Percentiles rank a stretch among this genome's conserved stretches.
Conservation (phyloP, 208 protist genomes). For the Trypanosoma mega region DNA sequence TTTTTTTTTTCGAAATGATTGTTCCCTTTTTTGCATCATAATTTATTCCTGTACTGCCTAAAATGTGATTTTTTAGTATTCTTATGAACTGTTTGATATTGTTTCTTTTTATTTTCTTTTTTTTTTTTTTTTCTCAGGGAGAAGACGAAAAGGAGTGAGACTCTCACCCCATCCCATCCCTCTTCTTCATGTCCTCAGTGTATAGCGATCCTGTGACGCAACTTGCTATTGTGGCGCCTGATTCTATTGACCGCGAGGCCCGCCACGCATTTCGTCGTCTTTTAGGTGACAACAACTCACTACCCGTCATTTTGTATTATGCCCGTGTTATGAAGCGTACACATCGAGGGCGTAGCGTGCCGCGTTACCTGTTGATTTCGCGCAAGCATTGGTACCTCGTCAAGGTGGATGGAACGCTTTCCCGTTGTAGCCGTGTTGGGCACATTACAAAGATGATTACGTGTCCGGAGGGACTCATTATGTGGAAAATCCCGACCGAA, state of each 20-base stretch:
- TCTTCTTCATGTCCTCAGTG: neutral
- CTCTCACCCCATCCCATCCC: too few relatives aligned
- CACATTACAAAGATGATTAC: constrained; percentile 9
- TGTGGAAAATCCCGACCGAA: constrained; percentile 14
- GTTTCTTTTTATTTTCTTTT: neutral
- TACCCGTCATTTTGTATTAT: constrained; percentile 22
- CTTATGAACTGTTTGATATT: neutral
- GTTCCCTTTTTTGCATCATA: neutral
- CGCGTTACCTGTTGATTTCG: constrained; percentile 14
- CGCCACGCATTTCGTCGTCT: constrained; percentile 6
- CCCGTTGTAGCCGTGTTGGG: constrained; percentile 8
- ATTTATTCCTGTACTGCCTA: neutral
- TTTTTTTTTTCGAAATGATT: neutral
- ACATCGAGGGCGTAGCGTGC: neutral
- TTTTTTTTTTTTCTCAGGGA: constrained; percentile 3
- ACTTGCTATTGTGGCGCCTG: constrained; percentile 14
- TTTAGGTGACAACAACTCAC: neutral
- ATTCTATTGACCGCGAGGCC: constrained; percentile 8
- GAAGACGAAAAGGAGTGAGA: neutral
- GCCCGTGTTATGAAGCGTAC: constrained; percentile 5
- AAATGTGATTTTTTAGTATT: neutral
- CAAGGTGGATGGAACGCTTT: constrained; percentile 6
- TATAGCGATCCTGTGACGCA: constrained; percentile 17
- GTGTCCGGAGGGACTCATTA: constrained; percentile 1
- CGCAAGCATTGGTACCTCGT: constrained; percentile 17